Conservation (phyloP, 768 basidiomycete species). For the Lactifluus rugatus region DNA sequence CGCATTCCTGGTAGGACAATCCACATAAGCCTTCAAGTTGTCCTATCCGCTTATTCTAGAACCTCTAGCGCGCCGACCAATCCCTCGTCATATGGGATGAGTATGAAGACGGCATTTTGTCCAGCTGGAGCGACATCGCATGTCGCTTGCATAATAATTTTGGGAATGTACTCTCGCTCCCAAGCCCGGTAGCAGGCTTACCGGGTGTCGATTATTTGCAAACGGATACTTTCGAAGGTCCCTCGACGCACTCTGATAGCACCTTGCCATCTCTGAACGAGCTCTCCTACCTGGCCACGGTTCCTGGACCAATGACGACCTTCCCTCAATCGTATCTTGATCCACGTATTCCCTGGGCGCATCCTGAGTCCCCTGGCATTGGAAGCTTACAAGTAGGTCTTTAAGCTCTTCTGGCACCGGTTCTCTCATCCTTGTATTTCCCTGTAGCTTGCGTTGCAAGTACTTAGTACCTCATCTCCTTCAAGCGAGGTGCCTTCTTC, state of each 20-base stretch:
- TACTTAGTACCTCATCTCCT: neutral
- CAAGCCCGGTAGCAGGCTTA: neutral
- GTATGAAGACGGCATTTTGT: neutral
- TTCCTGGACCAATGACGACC: neutral
- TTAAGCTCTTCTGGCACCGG: neutral
- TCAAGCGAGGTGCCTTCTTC: neutral
- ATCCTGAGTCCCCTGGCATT: neutral
- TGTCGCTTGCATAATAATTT: neutral
- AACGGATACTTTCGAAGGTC: neutral
- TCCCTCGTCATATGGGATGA: conserved; percentile 6
- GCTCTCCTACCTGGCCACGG: neutral
- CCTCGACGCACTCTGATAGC: neutral
- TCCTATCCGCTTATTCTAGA: neutral
- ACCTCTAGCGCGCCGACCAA: neutral
- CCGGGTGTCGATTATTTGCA: neutral
- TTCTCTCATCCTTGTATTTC: neutral
- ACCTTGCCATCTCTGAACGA: neutral
- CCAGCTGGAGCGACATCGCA: neutral
- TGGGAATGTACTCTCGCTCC: neutral
- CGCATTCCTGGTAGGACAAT: conserved; percentile 4
- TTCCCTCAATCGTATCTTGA: too few species aligned
- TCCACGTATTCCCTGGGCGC: neutral
- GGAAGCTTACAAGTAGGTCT: neutral
- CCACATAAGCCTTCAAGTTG: neutral
- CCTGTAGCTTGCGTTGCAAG: neutral